Evolutionary conservation across 23 red algal species (phyloP), one percentile per base, ranked within the genome.

Genomic region (Gracilaria caudata): DNA sequence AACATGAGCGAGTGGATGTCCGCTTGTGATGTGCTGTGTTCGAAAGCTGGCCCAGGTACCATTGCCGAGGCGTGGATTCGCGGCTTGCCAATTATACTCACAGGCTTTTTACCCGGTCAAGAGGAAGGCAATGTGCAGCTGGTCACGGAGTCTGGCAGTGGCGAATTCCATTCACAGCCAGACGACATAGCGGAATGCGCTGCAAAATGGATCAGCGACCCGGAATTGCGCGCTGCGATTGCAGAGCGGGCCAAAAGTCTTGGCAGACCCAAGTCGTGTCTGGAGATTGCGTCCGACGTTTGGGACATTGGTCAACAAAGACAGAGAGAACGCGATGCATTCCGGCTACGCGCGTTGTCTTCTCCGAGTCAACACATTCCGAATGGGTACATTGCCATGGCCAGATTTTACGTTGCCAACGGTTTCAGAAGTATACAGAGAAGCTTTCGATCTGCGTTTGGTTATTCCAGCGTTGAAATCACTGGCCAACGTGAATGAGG

Each of bases 1-100:
- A 98, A 98, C 32, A 98, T 98, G 92, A 86, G 88, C 63, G 92
- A 98, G 29, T 95, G 88, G 88, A 98, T 98, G 96, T 64, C 83
- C 3, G 96, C 96, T 55, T 79, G 78, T 43, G 96, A 98, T 68
- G 63, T 92, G 53, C 64, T 98, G 12, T 84, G 94, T 68, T 93
- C 96, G 19, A 98, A 98, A 47, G 96, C 96, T 12, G 96, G 96
- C 21, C 96, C 96, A 13, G 96, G 96, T 7, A 98, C 96, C 16
- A 95, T 98, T 82, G 96, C 96, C 17, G 96, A 98, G 88, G 92
- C 96, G n/a, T 79, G 91, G 30, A 95, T 92, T 23, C 84, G 93
- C 45, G 93, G 96, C 1, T 63, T 98, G 33, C 96, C 96, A 29
- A 95, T 98, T 26, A 82, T 98, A 36, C 71, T 98, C 43, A 92